phyloP scores from a whole-genome alignment of 257 asterid species.

The Solanum chiquidenum region DNA sequence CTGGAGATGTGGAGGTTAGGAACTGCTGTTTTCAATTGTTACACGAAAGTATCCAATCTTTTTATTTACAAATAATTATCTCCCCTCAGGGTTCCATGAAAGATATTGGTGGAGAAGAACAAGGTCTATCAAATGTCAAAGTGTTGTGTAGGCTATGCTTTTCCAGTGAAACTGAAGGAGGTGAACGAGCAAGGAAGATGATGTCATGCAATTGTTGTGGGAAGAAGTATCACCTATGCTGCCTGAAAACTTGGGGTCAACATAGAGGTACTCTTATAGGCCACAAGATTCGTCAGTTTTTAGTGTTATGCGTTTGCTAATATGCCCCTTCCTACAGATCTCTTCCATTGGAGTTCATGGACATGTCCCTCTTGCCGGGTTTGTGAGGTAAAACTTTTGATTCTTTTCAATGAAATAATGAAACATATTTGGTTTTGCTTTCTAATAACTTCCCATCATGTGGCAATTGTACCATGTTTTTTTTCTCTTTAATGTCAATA shows the following conservation, averaged over 20 bases:
- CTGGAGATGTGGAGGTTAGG: constrained; percentile 69
- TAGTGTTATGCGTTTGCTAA: constrained; percentile 4
- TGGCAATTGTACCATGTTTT: neutral
- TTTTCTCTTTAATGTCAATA: neutral
- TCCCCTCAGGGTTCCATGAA: constrained; percentile 31
- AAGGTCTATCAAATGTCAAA: constrained; percentile 55
- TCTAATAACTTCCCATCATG: neutral
- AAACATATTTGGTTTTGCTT: neutral
- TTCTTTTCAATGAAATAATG: constrained; percentile 6
- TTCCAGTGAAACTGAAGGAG: constrained; percentile 74
- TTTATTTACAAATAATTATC: neutral
- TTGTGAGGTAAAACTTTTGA: constrained; percentile 62
- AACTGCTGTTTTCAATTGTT: neutral
- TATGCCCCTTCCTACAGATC: constrained; percentile 43
- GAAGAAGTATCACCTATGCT: constrained; percentile 78
- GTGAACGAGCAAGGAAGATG: constrained; percentile 84
- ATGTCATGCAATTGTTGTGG: constrained; percentile 79
- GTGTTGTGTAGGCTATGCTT: constrained; percentile 84
- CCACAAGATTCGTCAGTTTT: neutral
- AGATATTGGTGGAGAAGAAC: constrained; percentile 64
- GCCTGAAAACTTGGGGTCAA: constrained; percentile 85
- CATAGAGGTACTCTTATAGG: constrained; percentile 54
- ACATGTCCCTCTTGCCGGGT: constrained; percentile 84
- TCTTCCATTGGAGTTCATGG: constrained; percentile 99
- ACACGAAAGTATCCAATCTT: neutral